Evolutionary conservation across 164 flowering plant species (phyloP), one percentile per base, ranked within the genome.

Genomic region (Berberis vulgaris): DNA sequence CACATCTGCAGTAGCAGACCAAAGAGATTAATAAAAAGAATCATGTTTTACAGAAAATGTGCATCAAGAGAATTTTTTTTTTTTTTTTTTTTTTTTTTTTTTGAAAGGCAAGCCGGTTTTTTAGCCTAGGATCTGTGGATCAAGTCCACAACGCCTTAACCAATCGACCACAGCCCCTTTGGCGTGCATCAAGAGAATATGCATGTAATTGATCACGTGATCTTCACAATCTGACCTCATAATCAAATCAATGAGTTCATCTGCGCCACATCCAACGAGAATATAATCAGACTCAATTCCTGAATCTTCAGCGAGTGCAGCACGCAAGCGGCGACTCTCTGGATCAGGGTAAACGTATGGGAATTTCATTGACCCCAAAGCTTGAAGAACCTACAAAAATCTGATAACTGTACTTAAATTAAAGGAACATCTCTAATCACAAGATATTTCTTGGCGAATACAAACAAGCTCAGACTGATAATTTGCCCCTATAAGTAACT

Each of bases 201-300:
- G 13, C 40, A 59, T 42, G 39, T 1, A 55, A 41, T 42, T 26
- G 7, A 41, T 7, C 26, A 38, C 4, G 26, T 38, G 45, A 65
- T 45, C 45, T 42, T 46, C 45, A 2, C 39, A 45, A 11, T 61
- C 77, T 72, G 49, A 95, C 98, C 99, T 69, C 99, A 95, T 95
- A 52, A 91, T 88, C 72, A 95, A 74, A 83, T 95, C 97, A 60
- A 95, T 91, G 5, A 95, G 92, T 71, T 95, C 99, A 77, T 91
- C 99, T 38, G 97, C 96, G 67, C 99, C 99, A 79, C 97, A 95
- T 43, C 99, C 99, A 2, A 71, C 99, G 70, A 95, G 96, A 72
- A 95, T 91, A 68, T 95, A 76, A 6, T 87, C 89, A 78, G 96
- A 66, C 64, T 81, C 96, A 70, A 95, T 80, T 57, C 97, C 99